Conservation (phyloP, 495 filamentous ascomycete genomes). For the Echria macrotheca region DNA sequence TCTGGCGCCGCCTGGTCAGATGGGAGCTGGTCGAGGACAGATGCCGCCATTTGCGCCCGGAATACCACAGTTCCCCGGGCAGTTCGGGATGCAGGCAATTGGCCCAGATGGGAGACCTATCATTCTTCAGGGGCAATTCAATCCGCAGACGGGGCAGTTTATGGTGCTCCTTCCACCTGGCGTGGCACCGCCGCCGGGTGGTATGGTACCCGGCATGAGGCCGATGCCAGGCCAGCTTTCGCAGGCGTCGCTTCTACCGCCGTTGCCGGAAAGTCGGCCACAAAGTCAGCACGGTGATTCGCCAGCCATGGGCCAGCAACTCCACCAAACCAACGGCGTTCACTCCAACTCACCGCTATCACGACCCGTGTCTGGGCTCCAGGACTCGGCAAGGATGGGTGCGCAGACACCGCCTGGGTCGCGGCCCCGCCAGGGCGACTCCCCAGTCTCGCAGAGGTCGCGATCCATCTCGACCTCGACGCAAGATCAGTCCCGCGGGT, state of each 20-base stretch:
- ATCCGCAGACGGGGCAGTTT: constrained; percentile 12
- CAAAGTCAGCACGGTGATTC: constrained; percentile 3
- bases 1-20: neutral
- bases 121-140: constrained; percentile 18
- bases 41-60: constrained; percentile 2
- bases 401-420: constrained; percentile 12
- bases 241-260: constrained; percentile 2
- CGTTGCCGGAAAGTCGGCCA: neutral
- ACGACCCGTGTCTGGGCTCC: neutral
- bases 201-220: neutral
- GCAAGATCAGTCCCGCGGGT: constrained; percentile 16
- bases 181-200: neutral
- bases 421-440: constrained; percentile 11
- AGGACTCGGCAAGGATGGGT: neutral
- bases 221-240: constrained; percentile 11
- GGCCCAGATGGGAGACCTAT: constrained; percentile 24
- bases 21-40: constrained; percentile 7
- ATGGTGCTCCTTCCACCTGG: constrained; percentile 1
- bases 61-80: constrained; percentile 16
- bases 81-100: constrained; percentile 18
- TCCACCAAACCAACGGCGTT: neutral
- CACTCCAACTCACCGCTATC: constrained; percentile 1
- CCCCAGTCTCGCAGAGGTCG: constrained; percentile 19
- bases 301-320: neutral
- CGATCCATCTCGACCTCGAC: constrained; percentile 17